A percentile compares a stretch with the other conserved stretches of the same genome.
Evolutionary conservation across 2,329 filamentous ascomycete genomes (phyloP).

Genomic region (Exophiala aquamarina): DNA sequence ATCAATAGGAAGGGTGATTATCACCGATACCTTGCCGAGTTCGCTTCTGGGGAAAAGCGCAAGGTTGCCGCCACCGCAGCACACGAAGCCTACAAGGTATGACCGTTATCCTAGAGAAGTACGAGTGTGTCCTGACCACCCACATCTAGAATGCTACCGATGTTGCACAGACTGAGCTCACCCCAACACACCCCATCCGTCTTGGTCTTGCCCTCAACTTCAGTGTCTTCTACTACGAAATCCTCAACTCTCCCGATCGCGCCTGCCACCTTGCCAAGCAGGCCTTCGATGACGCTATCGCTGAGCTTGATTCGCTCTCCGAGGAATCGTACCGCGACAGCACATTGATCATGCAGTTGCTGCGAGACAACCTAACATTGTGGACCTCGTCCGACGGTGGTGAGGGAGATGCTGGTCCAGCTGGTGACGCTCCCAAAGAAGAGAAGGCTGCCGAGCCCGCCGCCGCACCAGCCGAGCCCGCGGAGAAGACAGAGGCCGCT

Average conservation of each 20-base stretch:
- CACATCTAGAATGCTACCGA: slow-evolving; percentile 81
- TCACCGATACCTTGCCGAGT: slow-evolving; percentile 93
- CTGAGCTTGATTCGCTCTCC: slow-evolving; percentile 94
- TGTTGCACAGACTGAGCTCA: slow-evolving; percentile 95
- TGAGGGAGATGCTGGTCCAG: slow-evolving; percentile 66
- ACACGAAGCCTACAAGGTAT: slow-evolving; percentile 96
- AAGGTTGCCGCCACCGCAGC: slow-evolving; percentile 83
- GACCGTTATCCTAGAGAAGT: slow-evolving; percentile 25
- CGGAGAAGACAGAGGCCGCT: slow-evolving; percentile 25
- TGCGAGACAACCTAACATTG: slow-evolving; percentile 96
- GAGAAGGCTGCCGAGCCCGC: slow-evolving; percentile 54
- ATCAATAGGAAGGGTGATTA: slow-evolving; percentile 86
- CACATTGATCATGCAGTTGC: slow-evolving; percentile 98
- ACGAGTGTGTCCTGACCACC: slow-evolving; percentile 4
- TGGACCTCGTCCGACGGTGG: slow-evolving; percentile 93
- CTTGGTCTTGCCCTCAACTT: slow-evolving; percentile 98
- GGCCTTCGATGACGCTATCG: slow-evolving; percentile 97
- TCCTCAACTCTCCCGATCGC: slow-evolving; percentile 94
- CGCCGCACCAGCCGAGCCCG: slow-evolving; percentile 41
- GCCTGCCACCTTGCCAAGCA: slow-evolving; percentile 99
- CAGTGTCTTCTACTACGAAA: slow-evolving; percentile 99
- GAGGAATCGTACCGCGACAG: slow-evolving; percentile 99
- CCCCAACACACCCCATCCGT: slow-evolving; percentile 96
- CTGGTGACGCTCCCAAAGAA: slow-evolving; percentile 62
- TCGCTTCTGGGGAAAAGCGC: slow-evolving; percentile 88